A percentile compares a stretch with the other conserved stretches of the same genome.
phyloP scores from a whole-genome alignment of 2,329 filamentous ascomycete genomes.

The Bipolaris victoriae region DNA sequence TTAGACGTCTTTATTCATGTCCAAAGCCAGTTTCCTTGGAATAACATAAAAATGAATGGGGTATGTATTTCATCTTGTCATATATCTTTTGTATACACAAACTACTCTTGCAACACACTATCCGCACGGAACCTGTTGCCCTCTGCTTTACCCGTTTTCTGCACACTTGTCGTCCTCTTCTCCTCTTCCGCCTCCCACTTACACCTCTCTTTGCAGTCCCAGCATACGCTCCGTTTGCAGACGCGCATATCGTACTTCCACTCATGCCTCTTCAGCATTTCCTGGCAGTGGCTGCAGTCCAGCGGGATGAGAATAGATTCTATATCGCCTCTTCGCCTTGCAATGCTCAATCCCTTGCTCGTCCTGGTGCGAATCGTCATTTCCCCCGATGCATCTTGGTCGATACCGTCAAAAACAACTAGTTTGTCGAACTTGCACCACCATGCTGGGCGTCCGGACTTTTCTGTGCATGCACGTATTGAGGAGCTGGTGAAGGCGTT shows the following conservation, averaged over 20 bases:
- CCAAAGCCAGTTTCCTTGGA: background rate
- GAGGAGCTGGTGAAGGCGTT: slow-evolving; percentile 35
- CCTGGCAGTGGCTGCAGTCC: slow-evolving; percentile 40
- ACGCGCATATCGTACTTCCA: slow-evolving; percentile 46
- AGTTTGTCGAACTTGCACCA: slow-evolving; percentile 47
- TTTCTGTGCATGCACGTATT: slow-evolving; percentile 37
- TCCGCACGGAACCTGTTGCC: slow-evolving; percentile 38
- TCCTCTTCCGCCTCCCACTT: slow-evolving; percentile 32
- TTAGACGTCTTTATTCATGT: background rate
- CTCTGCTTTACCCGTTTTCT: slow-evolving; percentile 12
- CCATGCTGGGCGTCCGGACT: slow-evolving; percentile 35
- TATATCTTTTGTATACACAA: background rate
- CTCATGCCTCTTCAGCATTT: slow-evolving; percentile 42
- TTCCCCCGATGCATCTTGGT: slow-evolving; percentile 17
- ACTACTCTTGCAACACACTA: slow-evolving; percentile 34
- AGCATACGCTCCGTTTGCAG: slow-evolving; percentile 42
- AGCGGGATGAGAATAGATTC: slow-evolving; percentile 43
- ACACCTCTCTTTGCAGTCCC: slow-evolving; percentile 44
- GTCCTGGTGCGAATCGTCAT: slow-evolving; percentile 31
- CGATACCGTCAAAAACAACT: slow-evolving; percentile 42
- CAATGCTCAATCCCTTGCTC: slow-evolving; percentile 41
- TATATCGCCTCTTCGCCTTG: slow-evolving; percentile 34
- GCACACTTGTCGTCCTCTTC: background rate
- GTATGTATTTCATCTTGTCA: background rate
- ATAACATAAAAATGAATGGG: background rate